Conservation (phyloP, 2,329 filamentous ascomycete species). For the Colletotrichum orbiculare region DNA sequence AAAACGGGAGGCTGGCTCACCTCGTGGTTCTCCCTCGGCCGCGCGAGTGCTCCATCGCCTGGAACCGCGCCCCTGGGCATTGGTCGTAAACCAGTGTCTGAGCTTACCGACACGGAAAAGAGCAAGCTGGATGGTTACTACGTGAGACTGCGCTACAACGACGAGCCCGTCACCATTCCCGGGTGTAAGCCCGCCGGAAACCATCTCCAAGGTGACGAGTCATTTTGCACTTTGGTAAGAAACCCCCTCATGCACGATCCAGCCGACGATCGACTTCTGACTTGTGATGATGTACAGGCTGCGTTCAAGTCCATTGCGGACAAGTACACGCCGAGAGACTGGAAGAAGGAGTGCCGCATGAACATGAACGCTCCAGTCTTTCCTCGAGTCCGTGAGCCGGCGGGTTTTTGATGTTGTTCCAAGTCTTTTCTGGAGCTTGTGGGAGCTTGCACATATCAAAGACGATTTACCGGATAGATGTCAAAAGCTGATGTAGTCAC, state of each 20-base stretch:
- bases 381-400: constrained; percentile 61
- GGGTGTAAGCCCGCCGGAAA: constrained; percentile 82
- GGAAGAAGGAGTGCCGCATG: constrained; percentile 68
- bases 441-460: too few species aligned
- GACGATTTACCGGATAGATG: too few species aligned
- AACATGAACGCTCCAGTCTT: constrained; percentile 57
- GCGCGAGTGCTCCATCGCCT: constrained; percentile 37
- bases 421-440: too few species aligned
- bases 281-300: constrained; percentile 57
- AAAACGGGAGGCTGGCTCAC: constrained; percentile 46
- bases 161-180: constrained; percentile 82
- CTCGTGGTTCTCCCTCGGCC: constrained; percentile 44
- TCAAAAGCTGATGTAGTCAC: too few species aligned
- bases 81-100: constrained; percentile 67
- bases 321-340: constrained; percentile 85
- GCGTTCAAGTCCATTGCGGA: constrained; percentile 95
- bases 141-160: constrained; percentile 92
- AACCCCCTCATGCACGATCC: not conserved
- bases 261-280: not conserved
- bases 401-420: constrained; percentile 54
- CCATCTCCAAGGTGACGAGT: constrained; percentile 87
- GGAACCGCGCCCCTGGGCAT: constrained; percentile 58
- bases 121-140: constrained; percentile 76
- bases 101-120: constrained; percentile 68
- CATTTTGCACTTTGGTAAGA: constrained; percentile 87